Evolutionary conservation across 805 yeast species (phyloP).

Genomic region (Yarrowia divulgata): DNA sequence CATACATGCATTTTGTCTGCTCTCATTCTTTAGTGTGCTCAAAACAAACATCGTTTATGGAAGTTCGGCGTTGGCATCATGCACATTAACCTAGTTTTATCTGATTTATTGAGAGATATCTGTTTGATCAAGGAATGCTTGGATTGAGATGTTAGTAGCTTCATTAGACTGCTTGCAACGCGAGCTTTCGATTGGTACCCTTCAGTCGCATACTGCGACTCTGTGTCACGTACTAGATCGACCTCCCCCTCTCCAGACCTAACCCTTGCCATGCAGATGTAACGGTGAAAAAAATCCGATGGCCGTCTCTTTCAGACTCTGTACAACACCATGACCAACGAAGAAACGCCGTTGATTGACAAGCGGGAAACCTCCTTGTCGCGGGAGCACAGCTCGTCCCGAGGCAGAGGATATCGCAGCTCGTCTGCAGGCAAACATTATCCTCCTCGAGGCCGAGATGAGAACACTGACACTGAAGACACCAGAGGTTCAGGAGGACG

Average conservation of each 20-base stretch:
- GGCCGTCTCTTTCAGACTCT: not conserved
- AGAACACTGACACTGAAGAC: not conserved
- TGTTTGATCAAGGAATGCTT: not conserved
- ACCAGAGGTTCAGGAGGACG: not conserved
- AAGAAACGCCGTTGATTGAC: constrained; percentile 33
- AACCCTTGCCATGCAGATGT: constrained; percentile 1
- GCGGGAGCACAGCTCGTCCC: constrained; percentile 15
- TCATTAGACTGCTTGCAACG: not conserved
- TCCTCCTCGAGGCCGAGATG: constrained; percentile 12
- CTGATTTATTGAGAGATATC: not conserved
- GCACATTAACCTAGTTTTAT: constrained; percentile 2
- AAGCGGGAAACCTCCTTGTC: constrained; percentile 20
- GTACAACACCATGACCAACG: constrained; percentile 34
- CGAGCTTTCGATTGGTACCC: not conserved
- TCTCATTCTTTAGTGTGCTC: not conserved
- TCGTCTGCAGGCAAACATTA: constrained; percentile 12
- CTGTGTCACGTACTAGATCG: not conserved
- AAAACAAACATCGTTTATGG: not conserved
- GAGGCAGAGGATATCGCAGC: constrained; percentile 16
- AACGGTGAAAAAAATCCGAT: constrained; percentile 1
- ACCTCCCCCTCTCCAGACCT: not conserved
- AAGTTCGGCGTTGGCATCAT: constrained; percentile 1
- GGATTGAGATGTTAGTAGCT: not conserved
- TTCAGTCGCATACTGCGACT: not conserved
- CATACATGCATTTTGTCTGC: too few relatives aligned